Evolutionary conservation across 2,329 filamentous ascomycete genomes (phyloP).

Genomic region (Periconia digitata): DNA sequence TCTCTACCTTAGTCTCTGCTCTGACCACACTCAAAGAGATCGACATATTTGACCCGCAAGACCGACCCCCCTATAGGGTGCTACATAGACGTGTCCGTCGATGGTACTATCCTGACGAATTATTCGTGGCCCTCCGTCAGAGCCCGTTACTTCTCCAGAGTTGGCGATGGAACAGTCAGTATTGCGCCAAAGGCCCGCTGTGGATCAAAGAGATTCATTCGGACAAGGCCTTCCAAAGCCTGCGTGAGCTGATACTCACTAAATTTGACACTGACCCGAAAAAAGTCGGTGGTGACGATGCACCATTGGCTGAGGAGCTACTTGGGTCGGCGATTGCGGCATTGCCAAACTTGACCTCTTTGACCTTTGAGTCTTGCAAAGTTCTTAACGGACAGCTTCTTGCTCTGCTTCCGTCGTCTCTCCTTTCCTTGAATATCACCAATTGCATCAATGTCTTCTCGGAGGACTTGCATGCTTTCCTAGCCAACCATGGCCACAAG

Average conservation of each 20-base stretch:
- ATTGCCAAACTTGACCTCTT: slow-evolving; percentile 65
- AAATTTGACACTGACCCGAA: slow-evolving; percentile 33
- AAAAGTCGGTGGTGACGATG: slow-evolving; percentile 16
- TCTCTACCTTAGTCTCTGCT: slow-evolving; percentile 61
- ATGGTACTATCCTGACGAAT: slow-evolving; percentile 68
- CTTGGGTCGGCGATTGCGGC: slow-evolving; percentile 54
- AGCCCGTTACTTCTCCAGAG: slow-evolving; percentile 49
- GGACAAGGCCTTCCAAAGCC: slow-evolving; percentile 39
- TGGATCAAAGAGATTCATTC: slow-evolving; percentile 52
- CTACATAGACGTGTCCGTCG: slow-evolving; percentile 54
- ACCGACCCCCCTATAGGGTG: slow-evolving; percentile 66
- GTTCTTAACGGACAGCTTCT: slow-evolving; percentile 70
- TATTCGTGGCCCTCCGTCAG: slow-evolving; percentile 66
- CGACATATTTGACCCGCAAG: slow-evolving; percentile 70
- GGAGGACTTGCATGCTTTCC: slow-evolving; percentile 64
- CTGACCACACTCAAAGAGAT: slow-evolving; percentile 70
- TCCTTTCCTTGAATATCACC: slow-evolving; percentile 70
- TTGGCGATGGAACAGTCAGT: slow-evolving; percentile 60
- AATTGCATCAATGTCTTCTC: slow-evolving; percentile 79
- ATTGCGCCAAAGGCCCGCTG: slow-evolving; percentile 38
- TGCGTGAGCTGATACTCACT: slow-evolving; percentile 38
- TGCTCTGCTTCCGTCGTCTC: slow-evolving; percentile 64
- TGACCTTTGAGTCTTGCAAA: slow-evolving; percentile 75
- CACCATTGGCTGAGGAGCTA: slow-evolving; percentile 45
- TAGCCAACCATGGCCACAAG: slow-evolving; percentile 67